Conservation (phyloP, 495 filamentous ascomycete species). For the Penicillium nucicola region DNA sequence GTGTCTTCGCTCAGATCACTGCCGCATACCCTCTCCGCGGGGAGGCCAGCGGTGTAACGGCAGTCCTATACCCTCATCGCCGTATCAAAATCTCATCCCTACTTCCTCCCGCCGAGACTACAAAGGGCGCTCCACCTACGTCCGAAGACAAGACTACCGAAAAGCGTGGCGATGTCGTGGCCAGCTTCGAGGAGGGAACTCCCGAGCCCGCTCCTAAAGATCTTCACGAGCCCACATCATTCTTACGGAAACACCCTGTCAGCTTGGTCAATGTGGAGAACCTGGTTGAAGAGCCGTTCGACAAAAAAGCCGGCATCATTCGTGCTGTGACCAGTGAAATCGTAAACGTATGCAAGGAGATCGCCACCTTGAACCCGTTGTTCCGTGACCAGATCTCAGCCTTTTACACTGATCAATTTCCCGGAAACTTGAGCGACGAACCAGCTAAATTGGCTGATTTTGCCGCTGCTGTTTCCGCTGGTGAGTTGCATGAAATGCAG, state of each 20-base stretch:
- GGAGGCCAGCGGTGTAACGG: slow-evolving; percentile 75
- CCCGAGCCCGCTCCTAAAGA: slow-evolving; percentile 43
- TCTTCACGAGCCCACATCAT: slow-evolving; percentile 84
- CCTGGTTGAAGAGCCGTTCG: slow-evolving; percentile 78
- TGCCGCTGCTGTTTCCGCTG: slow-evolving; percentile 88
- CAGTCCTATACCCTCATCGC: slow-evolving; percentile 92
- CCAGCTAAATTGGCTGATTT: slow-evolving; percentile 95
- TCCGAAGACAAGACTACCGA: slow-evolving; percentile 60
- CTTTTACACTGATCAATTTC: slow-evolving; percentile 91
- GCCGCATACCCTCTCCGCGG: slow-evolving; percentile 87
- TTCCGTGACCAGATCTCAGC: slow-evolving; percentile 97
- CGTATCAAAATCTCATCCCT: slow-evolving; percentile 85
- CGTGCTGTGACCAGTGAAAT: slow-evolving; percentile 94
- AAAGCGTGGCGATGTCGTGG: slow-evolving; percentile 89
- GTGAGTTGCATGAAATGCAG: slow-evolving; percentile 87
- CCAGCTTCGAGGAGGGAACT: slow-evolving; percentile 85
- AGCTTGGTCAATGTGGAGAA: slow-evolving; percentile 95
- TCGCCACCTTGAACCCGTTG: slow-evolving; percentile 87
- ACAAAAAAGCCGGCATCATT: slow-evolving; percentile 82
- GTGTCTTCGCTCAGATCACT: slow-evolving; percentile 96
- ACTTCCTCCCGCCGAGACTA: slow-evolving; percentile 58
- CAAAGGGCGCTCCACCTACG: slow-evolving; percentile 35
- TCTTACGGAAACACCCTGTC: slow-evolving; percentile 85
- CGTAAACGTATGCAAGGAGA: slow-evolving; percentile 96
- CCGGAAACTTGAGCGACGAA: slow-evolving; percentile 91